Evolutionary conservation across 2,329 filamentous ascomycete genomes (phyloP).

Genomic region (Chalaropsis thielavioides): DNA sequence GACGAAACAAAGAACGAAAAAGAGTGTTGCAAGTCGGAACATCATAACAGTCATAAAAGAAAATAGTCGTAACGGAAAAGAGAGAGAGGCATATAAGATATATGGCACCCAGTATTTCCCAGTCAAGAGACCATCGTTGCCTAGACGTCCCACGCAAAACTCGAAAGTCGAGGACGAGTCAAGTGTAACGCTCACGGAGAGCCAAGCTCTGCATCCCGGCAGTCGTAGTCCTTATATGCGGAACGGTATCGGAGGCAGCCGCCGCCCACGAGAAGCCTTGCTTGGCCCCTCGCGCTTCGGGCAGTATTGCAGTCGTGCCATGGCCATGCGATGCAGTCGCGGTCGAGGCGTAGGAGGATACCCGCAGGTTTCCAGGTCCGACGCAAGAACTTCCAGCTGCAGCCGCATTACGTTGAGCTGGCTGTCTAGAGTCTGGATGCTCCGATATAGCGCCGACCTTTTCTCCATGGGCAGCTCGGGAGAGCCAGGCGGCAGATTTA

Average conservation of each 20-base stretch:
- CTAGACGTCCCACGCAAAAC: neutral
- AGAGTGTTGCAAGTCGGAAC: neutral
- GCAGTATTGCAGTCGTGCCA: neutral
- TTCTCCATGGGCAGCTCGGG: neutral
- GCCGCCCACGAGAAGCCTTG: neutral
- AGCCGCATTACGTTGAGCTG: neutral
- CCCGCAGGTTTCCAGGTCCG: neutral
- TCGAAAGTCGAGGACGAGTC: no score
- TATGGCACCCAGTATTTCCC: neutral
- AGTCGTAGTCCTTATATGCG: neutral
- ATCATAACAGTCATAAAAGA: constrained; percentile 13
- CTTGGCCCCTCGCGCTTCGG: neutral
- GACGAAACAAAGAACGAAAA: neutral
- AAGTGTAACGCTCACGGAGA: no score
- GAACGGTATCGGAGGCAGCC: neutral
- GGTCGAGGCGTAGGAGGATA: neutral
- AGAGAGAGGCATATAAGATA: neutral
- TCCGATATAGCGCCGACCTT: neutral
- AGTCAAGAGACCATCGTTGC: neutral
- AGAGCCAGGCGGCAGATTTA: neutral
- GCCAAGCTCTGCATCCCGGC: no score
- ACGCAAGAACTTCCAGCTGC: neutral
- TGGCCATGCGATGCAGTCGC: neutral
- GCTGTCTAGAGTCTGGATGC: neutral
- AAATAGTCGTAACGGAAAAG: constrained; percentile 8